Conservation (phyloP, 2,329 filamentous ascomycete genomes). For the Talaromyces amestolkiae region DNA sequence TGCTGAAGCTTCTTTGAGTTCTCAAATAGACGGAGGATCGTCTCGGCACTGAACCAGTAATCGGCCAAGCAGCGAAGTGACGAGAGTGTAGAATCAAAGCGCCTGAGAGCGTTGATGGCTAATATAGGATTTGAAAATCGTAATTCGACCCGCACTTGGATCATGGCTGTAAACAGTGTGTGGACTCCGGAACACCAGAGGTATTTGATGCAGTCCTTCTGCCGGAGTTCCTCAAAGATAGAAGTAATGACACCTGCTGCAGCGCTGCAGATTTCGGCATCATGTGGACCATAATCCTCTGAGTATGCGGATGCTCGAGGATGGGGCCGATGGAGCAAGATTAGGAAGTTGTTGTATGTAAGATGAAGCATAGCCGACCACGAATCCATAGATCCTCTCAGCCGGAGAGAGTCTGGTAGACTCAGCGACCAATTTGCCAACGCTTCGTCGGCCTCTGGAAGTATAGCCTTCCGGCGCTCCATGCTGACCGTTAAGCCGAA, state of each 20-base stretch:
- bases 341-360: slow-evolving; percentile 48
- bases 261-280: slow-evolving; percentile 47
- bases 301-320: slow-evolving; percentile 44
- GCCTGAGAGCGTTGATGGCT: slow-evolving; percentile 46
- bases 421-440: slow-evolving; percentile 44
- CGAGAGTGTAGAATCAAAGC: slow-evolving; percentile 44
- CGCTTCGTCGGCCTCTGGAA: slow-evolving; percentile 42
- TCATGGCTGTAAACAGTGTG: slow-evolving; percentile 48
- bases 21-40: slow-evolving; percentile 44
- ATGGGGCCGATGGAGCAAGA: slow-evolving; percentile 46
- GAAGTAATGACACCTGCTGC: slow-evolving; percentile 46
- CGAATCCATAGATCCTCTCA: slow-evolving; percentile 42
- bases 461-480: slow-evolving; percentile 41
- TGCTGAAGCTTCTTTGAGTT: slow-evolving; percentile 44
- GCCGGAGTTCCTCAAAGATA: slow-evolving; percentile 45
- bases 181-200: slow-evolving; percentile 47
- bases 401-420: slow-evolving; percentile 41
- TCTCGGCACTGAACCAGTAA: slow-evolving; percentile 45
- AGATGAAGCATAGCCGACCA: slow-evolving; percentile 47
- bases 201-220: slow-evolving; percentile 43
- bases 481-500: slow-evolving; percentile 42
- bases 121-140: slow-evolving; percentile 47
- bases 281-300: slow-evolving; percentile 46
- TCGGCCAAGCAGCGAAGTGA: slow-evolving; percentile 43
- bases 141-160: slow-evolving; percentile 47